Evolutionary conservation across 2,329 filamentous ascomycete species (phyloP).

Genomic region (Colletotrichum tropicale): DNA sequence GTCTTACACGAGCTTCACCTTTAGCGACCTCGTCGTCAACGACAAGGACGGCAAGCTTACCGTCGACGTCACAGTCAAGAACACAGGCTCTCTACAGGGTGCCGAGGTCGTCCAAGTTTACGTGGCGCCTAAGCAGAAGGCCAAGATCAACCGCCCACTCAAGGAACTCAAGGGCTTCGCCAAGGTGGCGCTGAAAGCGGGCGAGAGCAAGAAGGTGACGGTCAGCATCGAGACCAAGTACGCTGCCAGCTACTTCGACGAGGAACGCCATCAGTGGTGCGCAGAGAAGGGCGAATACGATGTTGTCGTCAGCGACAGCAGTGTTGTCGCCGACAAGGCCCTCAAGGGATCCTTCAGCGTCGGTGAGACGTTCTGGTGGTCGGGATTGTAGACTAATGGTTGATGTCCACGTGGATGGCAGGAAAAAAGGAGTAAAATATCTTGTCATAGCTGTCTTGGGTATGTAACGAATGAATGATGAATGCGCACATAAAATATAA

Average conservation of each 20-base stretch:
- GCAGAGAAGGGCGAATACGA: slow-evolving; percentile 70
- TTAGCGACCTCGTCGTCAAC: slow-evolving; percentile 47
- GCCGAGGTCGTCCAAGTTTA: slow-evolving; percentile 56
- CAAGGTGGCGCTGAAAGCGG: slow-evolving; percentile 63
- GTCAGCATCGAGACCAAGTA: slow-evolving; percentile 67
- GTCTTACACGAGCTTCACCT: slow-evolving; percentile 69
- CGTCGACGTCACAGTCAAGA: slow-evolving; percentile 56
- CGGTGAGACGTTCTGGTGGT: slow-evolving; percentile 69
- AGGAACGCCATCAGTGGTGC: slow-evolving; percentile 68
- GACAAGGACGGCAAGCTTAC: slow-evolving; percentile 43
- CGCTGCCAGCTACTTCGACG: slow-evolving; percentile 73
- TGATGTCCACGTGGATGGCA: not conserved
- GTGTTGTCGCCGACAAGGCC: slow-evolving; percentile 48
- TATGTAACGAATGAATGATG: not conserved
- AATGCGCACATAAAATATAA: not conserved
- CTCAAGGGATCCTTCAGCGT: slow-evolving; percentile 61
- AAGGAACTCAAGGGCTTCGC: slow-evolving; percentile 64
- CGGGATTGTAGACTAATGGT: slow-evolving; percentile 52
- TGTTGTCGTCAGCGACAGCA: slow-evolving; percentile 65
- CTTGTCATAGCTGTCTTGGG: not conserved
- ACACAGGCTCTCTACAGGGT: slow-evolving; percentile 53
- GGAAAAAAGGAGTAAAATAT: not conserved
- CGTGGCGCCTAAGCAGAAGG: slow-evolving; percentile 50
- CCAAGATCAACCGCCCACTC: slow-evolving; percentile 49
- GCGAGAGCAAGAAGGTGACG: slow-evolving; percentile 61